Percentiles rank a stretch among this genome's conserved stretches.
Evolutionary conservation across 2,329 filamentous ascomycete genomes (phyloP).

Genomic region (Beauveria sp.): DNA sequence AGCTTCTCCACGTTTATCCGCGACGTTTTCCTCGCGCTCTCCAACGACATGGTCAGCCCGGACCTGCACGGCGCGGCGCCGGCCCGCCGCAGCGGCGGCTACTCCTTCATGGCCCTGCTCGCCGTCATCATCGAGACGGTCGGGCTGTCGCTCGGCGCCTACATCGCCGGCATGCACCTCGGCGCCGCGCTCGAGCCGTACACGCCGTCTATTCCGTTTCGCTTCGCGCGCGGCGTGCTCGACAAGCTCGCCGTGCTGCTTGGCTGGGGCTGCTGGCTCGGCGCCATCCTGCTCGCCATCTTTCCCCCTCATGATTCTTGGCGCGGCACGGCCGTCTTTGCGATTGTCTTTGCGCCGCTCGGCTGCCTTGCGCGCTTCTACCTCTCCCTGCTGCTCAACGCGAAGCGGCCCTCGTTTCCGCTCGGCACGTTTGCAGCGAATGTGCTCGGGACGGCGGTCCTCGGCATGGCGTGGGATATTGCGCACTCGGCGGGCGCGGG

Average conservation of each 20-base stretch:
- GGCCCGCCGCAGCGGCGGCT: conserved; percentile 56
- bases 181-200: conserved; percentile 53
- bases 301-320: conserved; percentile 66
- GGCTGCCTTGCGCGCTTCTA: conserved; percentile 75
- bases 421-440: conserved; percentile 83
- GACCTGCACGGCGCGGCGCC: conserved; percentile 29
- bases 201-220: conserved; percentile 53
- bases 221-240: conserved; percentile 48
- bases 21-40: conserved; percentile 70
- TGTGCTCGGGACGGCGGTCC: conserved; percentile 63
- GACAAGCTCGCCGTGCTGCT: conserved; percentile 59
- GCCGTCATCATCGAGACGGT: conserved; percentile 69
- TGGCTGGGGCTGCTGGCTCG: conserved; percentile 70
- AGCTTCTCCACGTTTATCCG: conserved; percentile 82
- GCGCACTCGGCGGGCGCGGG: conserved; percentile 51
- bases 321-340: conserved; percentile 69
- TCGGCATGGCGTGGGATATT: conserved; percentile 72
- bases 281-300: conserved; percentile 62
- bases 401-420: conserved; percentile 59
- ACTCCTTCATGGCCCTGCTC: conserved; percentile 74
- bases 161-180: conserved; percentile 68
- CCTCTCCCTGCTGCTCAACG: conserved; percentile 62
- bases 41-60: conserved; percentile 54
- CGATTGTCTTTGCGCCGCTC: conserved; percentile 72
- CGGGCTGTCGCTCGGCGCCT: conserved; percentile 58